Evolutionary conservation across 306 rosid species (phyloP).

Genomic region (Quercus mongolica): DNA sequence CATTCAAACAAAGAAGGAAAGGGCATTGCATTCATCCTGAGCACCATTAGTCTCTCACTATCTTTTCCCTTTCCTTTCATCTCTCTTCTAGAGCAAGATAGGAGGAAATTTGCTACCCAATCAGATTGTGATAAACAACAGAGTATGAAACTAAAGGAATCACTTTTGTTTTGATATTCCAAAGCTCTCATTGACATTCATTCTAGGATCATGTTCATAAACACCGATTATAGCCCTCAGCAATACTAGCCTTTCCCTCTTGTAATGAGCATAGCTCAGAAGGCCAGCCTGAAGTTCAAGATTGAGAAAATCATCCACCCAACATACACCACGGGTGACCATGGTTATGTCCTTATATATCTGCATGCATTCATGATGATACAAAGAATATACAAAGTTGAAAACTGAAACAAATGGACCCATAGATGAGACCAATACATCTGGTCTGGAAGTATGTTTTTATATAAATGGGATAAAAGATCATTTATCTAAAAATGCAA

Average conservation of each 20-base stretch:
- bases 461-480: neutral
- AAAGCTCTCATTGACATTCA: too few relatives aligned
- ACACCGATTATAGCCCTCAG: neutral
- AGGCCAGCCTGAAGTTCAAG: neutral
- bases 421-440: neutral
- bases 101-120: neutral
- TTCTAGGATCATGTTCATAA: neutral
- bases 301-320: neutral
- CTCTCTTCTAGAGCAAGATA: too few relatives aligned
- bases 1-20: too few relatives aligned
- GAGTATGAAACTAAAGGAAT: neutral
- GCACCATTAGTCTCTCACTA: too few relatives aligned
- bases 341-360: neutral
- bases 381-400: neutral
- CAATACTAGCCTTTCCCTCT: neutral
- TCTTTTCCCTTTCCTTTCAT: too few relatives aligned
- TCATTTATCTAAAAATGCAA: neutral
- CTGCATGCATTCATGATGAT: neutral
- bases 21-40: too few relatives aligned
- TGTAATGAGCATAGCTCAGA: neutral
- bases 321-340: neutral
- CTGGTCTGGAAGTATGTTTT: neutral
- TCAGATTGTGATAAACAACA: neutral
- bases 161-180: too few relatives aligned
- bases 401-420: neutral